A percentile compares a stretch with the other conserved stretches of the same genome.
Evolutionary conservation across 2,329 filamentous ascomycete species (phyloP).

Genomic region (Aspergillus oerlinghausenensis): DNA sequence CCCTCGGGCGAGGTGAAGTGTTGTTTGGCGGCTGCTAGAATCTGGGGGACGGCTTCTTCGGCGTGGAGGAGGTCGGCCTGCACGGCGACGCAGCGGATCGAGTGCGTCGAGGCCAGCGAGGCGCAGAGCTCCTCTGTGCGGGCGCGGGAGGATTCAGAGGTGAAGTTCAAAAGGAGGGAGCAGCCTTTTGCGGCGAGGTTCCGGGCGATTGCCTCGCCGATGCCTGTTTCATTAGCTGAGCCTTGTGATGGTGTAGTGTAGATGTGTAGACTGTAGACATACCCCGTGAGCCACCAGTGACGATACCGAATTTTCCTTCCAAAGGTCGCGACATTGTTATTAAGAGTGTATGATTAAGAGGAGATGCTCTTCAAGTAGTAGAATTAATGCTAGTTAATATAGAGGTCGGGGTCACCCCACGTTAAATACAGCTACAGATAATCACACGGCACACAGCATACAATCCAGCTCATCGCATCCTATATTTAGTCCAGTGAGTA

Average conservation of each 20-base stretch:
- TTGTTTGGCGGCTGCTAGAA: constrained; percentile 56
- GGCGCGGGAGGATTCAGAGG: constrained; percentile 55
- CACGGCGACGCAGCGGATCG: constrained; percentile 57
- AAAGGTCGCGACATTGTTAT: constrained; percentile 36
- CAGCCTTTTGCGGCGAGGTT: constrained; percentile 70
- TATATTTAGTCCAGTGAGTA: not conserved
- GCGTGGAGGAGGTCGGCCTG: constrained; percentile 68
- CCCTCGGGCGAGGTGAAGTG: constrained; percentile 47
- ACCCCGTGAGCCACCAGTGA: constrained; percentile 78
- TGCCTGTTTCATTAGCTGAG: constrained; percentile 51
- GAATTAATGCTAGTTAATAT: not conserved
- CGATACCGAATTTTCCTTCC: constrained; percentile 73
- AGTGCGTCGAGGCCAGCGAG: constrained; percentile 53
- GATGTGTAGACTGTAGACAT: constrained; percentile 16
- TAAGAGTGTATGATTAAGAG: not conserved
- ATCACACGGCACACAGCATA: not conserved
- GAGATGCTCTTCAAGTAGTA: not conserved
- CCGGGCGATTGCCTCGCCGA: constrained; percentile 64
- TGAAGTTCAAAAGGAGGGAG: constrained; percentile 68
- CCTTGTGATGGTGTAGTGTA: not conserved
- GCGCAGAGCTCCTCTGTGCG: constrained; percentile 52
- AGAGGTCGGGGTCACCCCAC: not conserved
- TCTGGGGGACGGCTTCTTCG: constrained; percentile 52
- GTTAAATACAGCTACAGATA: not conserved
- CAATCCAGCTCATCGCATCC: not conserved